Conservation (phyloP, 306 rosid species). For the Spatholobus suberectus region DNA sequence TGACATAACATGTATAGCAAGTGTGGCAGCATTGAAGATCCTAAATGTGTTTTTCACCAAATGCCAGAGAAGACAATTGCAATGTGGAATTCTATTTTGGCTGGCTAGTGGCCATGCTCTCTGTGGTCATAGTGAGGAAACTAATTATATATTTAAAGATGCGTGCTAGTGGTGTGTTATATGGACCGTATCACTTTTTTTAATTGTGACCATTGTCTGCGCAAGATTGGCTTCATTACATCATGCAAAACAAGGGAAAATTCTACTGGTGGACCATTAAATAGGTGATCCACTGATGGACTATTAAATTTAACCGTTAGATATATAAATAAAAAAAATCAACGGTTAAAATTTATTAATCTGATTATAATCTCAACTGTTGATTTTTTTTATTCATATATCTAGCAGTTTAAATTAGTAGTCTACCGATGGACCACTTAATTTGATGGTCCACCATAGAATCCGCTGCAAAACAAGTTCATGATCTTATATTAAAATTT, state of each 20-base stretch:
- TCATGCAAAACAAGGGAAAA: no score
- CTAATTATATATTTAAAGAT: background rate
- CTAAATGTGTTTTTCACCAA: background rate
- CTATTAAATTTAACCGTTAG: no score
- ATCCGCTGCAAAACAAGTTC: no score
- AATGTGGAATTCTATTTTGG: background rate
- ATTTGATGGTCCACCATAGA: no score
- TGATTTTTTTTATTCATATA: no score
- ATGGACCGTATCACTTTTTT: background rate
- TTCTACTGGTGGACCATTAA: no score
- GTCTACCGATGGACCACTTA: no score
- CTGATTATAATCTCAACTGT: no score
- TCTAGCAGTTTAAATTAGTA: no score
- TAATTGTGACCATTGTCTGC: background rate
- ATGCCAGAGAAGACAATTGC: background rate
- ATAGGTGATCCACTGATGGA: no score
- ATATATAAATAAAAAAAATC: no score
- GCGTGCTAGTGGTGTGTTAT: background rate
- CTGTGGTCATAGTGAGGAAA: background rate
- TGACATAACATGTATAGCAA: background rate
- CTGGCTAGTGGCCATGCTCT: background rate
- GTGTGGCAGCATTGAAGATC: background rate
- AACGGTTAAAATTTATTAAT: no score
- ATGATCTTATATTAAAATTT: background rate
- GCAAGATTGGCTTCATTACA: background rate